Percentiles rank a stretch among this genome's conserved stretches.
phyloP scores from a whole-genome alignment of 495 filamentous ascomycete genomes.

The Neurospora sp. region DNA sequence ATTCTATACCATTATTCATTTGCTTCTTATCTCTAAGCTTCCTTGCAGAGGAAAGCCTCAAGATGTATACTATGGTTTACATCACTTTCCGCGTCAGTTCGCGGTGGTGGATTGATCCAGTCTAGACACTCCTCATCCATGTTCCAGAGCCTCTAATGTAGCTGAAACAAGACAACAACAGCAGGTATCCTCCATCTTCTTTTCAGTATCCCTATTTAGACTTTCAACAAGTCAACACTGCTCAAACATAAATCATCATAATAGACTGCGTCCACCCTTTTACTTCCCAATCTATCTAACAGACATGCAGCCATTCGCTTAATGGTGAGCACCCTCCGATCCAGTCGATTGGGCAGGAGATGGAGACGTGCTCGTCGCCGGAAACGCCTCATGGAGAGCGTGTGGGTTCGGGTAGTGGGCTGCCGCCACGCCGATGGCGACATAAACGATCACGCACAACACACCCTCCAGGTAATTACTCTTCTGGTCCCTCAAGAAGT shows the following conservation, averaged over 20 bases:
- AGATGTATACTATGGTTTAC: neutral
- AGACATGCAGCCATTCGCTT: neutral
- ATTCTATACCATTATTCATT: neutral
- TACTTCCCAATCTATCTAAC: neutral
- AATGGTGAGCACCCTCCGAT: neutral
- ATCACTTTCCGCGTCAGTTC: neutral
- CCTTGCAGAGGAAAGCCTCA: neutral
- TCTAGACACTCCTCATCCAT: neutral
- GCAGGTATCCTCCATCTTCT: neutral
- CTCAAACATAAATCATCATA: neutral
- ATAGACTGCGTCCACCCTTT: neutral
- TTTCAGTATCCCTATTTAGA: neutral
- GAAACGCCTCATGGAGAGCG: neutral
- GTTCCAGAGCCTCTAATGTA: neutral
- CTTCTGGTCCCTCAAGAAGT: slow-evolving; percentile 70
- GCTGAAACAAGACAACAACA: neutral
- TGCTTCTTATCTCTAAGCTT: neutral
- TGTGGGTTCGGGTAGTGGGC: slow-evolving; percentile 51
- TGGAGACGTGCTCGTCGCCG: neutral
- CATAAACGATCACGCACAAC: slow-evolving; percentile 61
- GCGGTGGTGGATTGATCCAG: neutral
- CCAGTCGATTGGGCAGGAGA: neutral
- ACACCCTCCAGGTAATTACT: slow-evolving; percentile 73
- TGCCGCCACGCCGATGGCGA: slow-evolving; percentile 53
- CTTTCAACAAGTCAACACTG: neutral